These are phyloP conservation scores for Niveomyces coronatus DNA, from an alignment of 2,329 filamentous ascomycete species.

Conservation along the genomic window DNA sequence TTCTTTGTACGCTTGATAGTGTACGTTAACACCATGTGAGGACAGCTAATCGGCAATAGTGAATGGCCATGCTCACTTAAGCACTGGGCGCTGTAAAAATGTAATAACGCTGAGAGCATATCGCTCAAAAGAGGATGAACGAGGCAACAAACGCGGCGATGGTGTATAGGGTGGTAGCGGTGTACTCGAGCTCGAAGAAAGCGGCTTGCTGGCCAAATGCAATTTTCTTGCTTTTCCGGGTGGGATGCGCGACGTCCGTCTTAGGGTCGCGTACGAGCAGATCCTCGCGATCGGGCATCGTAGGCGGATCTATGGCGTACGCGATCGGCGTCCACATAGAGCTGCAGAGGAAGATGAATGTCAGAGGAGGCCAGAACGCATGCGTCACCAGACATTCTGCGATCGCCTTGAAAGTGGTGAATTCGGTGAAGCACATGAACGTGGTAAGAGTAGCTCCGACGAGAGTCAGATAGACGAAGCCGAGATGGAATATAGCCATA, in stretches of 20 bases:
- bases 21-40: too few species aligned
- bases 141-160: constrained; percentile 36
- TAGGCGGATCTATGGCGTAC: constrained; percentile 51
- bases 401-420: constrained; percentile 27
- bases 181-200: constrained; percentile 47
- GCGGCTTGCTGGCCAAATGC: constrained; percentile 42
- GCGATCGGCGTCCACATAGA: constrained; percentile 48
- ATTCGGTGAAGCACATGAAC: constrained; percentile 37
- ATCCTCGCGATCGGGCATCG: constrained; percentile 46
- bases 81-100: neutral
- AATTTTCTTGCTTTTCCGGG: constrained; percentile 41
- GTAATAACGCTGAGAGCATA: neutral
- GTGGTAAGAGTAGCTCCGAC: constrained; percentile 38
- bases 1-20: too few species aligned
- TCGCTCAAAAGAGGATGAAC: constrained; percentile 18
- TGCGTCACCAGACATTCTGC: constrained; percentile 46
- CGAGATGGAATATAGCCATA: constrained; percentile 43
- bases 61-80: too few species aligned
- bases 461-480: constrained; percentile 43
- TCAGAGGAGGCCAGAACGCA: constrained; percentile 51
- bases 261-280: constrained; percentile 44
- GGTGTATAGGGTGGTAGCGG: constrained; percentile 39
- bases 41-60: too few species aligned
- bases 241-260: constrained; percentile 43
- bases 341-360: constrained; percentile 44